These are phyloP conservation scores for Acorus calamus DNA, from an alignment of 106 monocot species.

Conservation along the genomic window DNA sequence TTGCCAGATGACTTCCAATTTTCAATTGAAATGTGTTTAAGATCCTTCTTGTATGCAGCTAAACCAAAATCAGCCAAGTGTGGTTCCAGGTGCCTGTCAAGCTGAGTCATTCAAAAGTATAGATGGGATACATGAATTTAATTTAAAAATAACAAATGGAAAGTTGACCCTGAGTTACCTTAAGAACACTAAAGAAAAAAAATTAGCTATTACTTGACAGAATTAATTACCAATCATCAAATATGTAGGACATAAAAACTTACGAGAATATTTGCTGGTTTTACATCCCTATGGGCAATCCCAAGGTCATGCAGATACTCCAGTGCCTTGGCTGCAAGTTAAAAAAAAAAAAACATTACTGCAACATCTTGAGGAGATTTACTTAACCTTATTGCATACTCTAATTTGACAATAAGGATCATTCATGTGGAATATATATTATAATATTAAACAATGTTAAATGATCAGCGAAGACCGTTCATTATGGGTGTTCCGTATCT, in stretches of 20 bases:
- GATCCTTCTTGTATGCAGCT: conserved; percentile 66
- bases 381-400: too few relatives aligned
- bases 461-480: too few relatives aligned
- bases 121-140: too few relatives aligned
- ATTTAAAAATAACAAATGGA: too few relatives aligned
- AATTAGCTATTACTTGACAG: too few relatives aligned
- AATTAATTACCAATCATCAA: neutral
- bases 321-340: conserved; percentile 62
- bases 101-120: conserved; percentile 23
- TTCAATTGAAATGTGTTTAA: conserved; percentile 40
- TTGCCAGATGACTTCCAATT: conserved; percentile 95
- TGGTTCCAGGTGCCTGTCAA: conserved; percentile 55
- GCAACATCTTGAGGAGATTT: neutral
- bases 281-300: conserved; percentile 83
- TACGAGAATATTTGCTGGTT: conserved; percentile 96
- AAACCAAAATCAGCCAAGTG: conserved; percentile 94
- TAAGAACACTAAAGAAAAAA: too few relatives aligned
- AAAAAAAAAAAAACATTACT: neutral
- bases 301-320: conserved; percentile 68
- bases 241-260: conserved; percentile 1
- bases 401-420: too few relatives aligned
- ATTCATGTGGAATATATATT: too few relatives aligned
- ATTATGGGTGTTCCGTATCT: too few relatives aligned
- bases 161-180: too few relatives aligned
- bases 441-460: too few relatives aligned